Evolutionary conservation across 2,329 filamentous ascomycete species (phyloP), one percentile per base, ranked within the genome.

Genomic region (Helminthosporium solani): DNA sequence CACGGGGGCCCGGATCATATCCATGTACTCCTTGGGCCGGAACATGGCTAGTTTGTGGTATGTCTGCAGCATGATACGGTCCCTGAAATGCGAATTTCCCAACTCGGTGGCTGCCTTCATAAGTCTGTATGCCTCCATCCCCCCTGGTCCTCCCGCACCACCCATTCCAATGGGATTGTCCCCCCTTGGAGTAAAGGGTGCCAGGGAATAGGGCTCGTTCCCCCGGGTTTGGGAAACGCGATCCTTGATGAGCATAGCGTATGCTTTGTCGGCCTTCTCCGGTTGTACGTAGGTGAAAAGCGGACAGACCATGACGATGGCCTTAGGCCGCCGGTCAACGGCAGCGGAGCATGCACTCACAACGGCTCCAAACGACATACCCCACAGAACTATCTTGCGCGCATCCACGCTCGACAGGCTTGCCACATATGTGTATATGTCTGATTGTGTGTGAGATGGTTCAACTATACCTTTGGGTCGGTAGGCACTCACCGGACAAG

Each of bases 381-480:
- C 71, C 70, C 70, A 75, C 54, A 73, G 54, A 5, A 37, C 58
- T 27, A 73, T 63, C n/a, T 47, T 50, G 8, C 44, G 37, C 2
- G 53, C 48, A 11, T 53, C 45, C 2, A 63, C 50, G 33, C 69
- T 56, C 46, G 55, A 3, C n/a, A 15, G 58, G 9, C 21, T 27
- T 28, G 37, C 11, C 6, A 40, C 20, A 16, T 28, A 30, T 2
- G 37, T 40, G 41, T 12, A 58, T 54, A 70, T 70, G 42, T 75
- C 72, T 6, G 7, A 18, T 15, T 19, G 19, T 36, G 19, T 36
- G 6, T 36, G 34, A 36, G 14, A 18, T 36, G 34, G 5, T 14
- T 14, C 4, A 3, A 18, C 6, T 16, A 36, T 36, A 14, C 12
- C n/a, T 16, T 33, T 14, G 15, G 30, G 12, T 5, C 15, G 30